Percentiles rank a stretch among this genome's conserved stretches.
These are phyloP conservation scores for Chlorella variabilis DNA, from an alignment of 163 green algal species.

Conservation along the genomic window DNA sequence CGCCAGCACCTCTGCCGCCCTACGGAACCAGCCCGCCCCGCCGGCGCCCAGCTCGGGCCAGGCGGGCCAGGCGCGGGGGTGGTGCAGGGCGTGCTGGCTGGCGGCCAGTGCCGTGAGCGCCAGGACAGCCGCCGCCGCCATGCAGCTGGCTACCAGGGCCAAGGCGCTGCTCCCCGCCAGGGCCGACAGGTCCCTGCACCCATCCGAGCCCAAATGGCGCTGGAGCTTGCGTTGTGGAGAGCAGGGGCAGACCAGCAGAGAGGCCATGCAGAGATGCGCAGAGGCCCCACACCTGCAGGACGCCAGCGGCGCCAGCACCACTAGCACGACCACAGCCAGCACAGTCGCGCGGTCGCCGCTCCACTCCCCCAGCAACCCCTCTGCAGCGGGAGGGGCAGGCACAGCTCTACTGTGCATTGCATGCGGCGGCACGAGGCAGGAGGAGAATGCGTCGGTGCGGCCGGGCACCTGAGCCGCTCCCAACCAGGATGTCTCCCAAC, in stretches of 20 bases:
- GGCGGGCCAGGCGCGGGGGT: background rate
- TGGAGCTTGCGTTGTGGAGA: background rate
- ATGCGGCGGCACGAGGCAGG: background rate
- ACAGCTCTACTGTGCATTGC: background rate
- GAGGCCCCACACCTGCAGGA: constrained; percentile 1
- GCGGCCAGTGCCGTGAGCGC: background rate
- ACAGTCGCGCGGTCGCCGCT: background rate
- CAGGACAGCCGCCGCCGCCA: background rate
- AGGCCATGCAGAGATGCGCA: background rate
- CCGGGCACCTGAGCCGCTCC: background rate
- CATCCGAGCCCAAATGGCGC: background rate
- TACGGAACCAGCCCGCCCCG: background rate
- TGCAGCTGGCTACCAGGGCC: background rate
- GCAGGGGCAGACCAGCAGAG: background rate
- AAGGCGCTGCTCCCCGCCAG: background rate
- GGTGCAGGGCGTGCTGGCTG: background rate
- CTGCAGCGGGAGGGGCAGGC: background rate
- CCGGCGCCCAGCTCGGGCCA: background rate
- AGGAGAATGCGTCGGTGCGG: background rate
- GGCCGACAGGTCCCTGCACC: background rate
- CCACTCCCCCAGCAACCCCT: constrained; percentile 12
- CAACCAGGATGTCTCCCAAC: background rate
- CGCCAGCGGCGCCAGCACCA: constrained; percentile 6
- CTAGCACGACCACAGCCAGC: background rate
- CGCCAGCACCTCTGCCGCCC: background rate